These are phyloP conservation scores for Acanthamoeba rhysodes DNA, from an alignment of 208 protist genomes.

Conservation along the genomic window DNA sequence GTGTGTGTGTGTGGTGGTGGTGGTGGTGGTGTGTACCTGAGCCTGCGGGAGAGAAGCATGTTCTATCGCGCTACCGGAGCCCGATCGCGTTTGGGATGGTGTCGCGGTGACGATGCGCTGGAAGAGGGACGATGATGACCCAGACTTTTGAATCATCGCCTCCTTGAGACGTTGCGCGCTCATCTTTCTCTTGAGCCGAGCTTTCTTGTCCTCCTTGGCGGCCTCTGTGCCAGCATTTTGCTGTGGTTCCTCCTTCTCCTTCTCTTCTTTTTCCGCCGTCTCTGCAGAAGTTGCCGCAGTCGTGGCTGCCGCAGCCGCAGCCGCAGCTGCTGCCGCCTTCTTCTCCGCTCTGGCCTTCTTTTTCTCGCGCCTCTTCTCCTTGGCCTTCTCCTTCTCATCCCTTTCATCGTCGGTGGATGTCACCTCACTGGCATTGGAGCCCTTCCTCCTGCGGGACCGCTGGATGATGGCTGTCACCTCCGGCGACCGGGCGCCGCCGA, in stretches of 20 bases:
- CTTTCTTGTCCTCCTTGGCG: neutral
- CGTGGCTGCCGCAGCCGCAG: no score
- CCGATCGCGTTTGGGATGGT: neutral
- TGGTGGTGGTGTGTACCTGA: neutral
- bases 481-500: neutral
- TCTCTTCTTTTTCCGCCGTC: neutral
- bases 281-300: neutral
- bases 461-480: neutral
- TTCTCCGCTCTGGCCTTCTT: no score
- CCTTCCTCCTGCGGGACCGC: no score
- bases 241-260: neutral
- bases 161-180: slow-evolving; percentile 9
- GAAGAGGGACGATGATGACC: slow-evolving; percentile 1
- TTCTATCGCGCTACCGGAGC: neutral
- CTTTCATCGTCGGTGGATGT: neutral
- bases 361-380: neutral
- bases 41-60: neutral
- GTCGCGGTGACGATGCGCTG: slow-evolving; percentile 24
- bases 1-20: no score
- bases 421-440: no score
- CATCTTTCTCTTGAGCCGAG: neutral
- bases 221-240: no score
- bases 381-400: neutral
- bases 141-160: neutral
- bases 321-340: no score